Evolutionary conservation across 1,284 basidiomycete genomes (phyloP).

Genomic region (Cutaneotrichosporon sp.): DNA sequence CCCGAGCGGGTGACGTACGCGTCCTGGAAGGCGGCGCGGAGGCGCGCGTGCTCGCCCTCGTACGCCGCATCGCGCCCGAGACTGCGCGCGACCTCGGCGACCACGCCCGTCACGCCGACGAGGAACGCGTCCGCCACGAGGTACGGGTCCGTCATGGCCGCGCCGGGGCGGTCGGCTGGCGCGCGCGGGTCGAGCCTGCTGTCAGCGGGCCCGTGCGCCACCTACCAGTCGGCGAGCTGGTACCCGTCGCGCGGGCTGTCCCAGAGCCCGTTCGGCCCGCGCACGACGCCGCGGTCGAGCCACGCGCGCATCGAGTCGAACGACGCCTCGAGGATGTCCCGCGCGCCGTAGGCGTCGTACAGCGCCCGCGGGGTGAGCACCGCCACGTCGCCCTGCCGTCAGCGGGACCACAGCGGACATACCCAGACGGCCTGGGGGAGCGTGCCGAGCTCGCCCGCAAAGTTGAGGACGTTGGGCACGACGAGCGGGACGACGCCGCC

Average conservation of each 20-base stretch:
- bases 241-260: slow-evolving; percentile 5
- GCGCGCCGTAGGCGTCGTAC: no score
- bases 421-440: no score
- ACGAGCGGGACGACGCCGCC: slow-evolving; percentile 36
- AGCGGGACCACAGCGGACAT: no score
- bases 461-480: slow-evolving; percentile 34
- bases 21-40: slow-evolving; percentile 28
- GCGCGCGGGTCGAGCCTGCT: slow-evolving; percentile 44
- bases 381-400: slow-evolving; percentile 39
- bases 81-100: slow-evolving; percentile 29
- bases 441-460: no score
- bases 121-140: slow-evolving; percentile 43
- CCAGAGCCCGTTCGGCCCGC: slow-evolving; percentile 40
- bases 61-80: slow-evolving; percentile 29
- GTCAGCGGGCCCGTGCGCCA: no score
- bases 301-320: slow-evolving; percentile 38
- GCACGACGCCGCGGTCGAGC: slow-evolving; percentile 42
- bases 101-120: slow-evolving; percentile 29
- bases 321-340: no score
- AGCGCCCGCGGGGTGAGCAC: slow-evolving; percentile 37
- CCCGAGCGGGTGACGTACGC: slow-evolving; percentile 38
- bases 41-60: slow-evolving; percentile 11
- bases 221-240: slow-evolving; percentile 44
- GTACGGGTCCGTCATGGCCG: slow-evolving; percentile 33
- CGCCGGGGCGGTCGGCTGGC: slow-evolving; percentile 28